Conservation (phyloP, 371 early-diverging fungal genomes). For the Actinomortierella ambigua region DNA sequence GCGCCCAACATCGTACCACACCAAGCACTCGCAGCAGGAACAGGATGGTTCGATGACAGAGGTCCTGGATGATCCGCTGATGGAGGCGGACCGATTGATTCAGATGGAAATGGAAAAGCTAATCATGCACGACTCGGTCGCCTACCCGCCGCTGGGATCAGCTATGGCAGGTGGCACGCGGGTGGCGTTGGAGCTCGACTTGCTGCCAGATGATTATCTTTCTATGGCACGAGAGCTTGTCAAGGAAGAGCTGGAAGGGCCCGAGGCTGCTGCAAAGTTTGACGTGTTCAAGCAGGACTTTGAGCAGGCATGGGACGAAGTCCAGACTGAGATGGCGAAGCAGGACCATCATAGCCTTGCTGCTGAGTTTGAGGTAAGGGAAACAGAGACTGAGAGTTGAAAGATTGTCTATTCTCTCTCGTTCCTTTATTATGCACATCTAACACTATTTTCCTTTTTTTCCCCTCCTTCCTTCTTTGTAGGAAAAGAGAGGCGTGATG, state of each 20-base stretch:
- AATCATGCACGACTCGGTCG: constrained; percentile 73
- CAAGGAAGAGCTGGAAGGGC: constrained; percentile 30
- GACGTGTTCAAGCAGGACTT: constrained; percentile 43
- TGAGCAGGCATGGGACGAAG: constrained; percentile 39
- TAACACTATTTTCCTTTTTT: background rate
- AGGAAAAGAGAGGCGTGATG: constrained; percentile 75
- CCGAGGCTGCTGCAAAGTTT: constrained; percentile 45
- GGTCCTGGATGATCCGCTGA: constrained; percentile 14
- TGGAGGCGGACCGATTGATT: constrained; percentile 36
- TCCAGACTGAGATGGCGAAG: constrained; percentile 25
- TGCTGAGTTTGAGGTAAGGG: constrained; percentile 32
- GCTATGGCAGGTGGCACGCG: constrained; percentile 57
- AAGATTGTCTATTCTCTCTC: too few species aligned
- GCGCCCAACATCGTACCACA: constrained; percentile 59
- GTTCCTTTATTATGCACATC: background rate
- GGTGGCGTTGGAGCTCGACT: constrained; percentile 42
- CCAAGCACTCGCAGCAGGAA: constrained; percentile 6
- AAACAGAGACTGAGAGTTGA: background rate
- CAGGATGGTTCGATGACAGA: constrained; percentile 33
- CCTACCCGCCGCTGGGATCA: constrained; percentile 69
- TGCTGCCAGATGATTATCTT: constrained; percentile 58
- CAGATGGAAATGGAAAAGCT: constrained; percentile 41
- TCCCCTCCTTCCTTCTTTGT: background rate
- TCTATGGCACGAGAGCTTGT: constrained; percentile 37
- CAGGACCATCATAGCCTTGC: constrained; percentile 28